Evolutionary conservation across 1,284 basidiomycete species (phyloP).

Genomic region (Pulveroboletus sp.): DNA sequence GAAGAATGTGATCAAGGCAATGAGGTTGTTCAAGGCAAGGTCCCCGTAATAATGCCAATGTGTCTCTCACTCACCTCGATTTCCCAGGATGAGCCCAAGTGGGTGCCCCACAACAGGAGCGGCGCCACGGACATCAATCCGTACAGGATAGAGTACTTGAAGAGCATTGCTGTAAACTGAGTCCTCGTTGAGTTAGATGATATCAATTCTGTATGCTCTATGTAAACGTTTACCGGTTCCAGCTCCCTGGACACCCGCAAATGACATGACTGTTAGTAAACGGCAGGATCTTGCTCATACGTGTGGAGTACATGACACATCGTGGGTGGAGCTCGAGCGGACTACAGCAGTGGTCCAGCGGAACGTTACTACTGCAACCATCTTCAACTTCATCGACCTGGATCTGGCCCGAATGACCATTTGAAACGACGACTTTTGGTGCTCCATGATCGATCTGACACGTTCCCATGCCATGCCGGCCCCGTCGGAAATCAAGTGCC

Average conservation of each 20-base stretch:
- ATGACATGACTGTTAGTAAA: not conserved
- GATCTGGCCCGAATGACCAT: too few species aligned
- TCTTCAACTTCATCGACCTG: too few species aligned
- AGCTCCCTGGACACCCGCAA: not conserved
- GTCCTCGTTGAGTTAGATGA: not conserved
- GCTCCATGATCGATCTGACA: too few species aligned
- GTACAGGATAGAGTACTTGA: conserved; percentile 64
- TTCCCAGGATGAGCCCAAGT: conserved; percentile 81
- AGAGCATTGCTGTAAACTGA: conserved; percentile 42
- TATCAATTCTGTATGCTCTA: not conserved
- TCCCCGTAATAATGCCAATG: not conserved
- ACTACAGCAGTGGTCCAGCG: too few species aligned
- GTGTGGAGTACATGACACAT: too few species aligned
- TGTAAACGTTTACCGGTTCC: not conserved
- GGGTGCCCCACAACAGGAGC: conserved; percentile 73
- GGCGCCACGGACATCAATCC: conserved; percentile 58
- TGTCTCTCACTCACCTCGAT: not conserved
- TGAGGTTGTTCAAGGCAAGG: conserved; percentile 76
- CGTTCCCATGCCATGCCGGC: too few species aligned
- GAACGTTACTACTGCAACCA: too few species aligned
- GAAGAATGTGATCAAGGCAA: conserved; percentile 64
- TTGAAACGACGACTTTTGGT: too few species aligned
- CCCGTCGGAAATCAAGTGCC: too few species aligned
- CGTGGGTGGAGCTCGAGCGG: too few species aligned
- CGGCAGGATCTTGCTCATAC: not conserved